Percentiles rank a stretch among this genome's conserved stretches.
phyloP scores from a whole-genome alignment of 495 filamentous ascomycete genomes.

The Talaromyces wortmannii region DNA sequence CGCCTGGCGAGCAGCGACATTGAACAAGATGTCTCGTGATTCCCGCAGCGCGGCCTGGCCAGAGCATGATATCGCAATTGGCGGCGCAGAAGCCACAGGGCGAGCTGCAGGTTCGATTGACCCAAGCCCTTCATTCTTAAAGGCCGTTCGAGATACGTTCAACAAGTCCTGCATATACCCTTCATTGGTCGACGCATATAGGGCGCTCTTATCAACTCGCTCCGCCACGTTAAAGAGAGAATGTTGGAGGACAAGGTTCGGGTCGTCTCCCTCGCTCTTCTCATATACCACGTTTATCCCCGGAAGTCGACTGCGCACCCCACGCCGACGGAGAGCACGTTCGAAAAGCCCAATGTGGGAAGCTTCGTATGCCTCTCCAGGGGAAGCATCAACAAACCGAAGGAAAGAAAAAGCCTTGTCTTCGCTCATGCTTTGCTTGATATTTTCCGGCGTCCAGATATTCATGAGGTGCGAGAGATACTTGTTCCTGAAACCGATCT shows the following conservation, averaged over 20 bases:
- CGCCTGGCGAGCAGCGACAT: slow-evolving; percentile 60
- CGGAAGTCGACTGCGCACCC: slow-evolving; percentile 38
- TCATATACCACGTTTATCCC: slow-evolving; percentile 56
- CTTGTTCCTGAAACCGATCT: slow-evolving; percentile 68
- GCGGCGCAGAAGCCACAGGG: slow-evolving; percentile 76
- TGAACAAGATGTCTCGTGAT: slow-evolving; percentile 73
- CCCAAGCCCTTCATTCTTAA: slow-evolving; percentile 60
- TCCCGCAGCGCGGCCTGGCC: slow-evolving; percentile 61
- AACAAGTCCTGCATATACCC: slow-evolving; percentile 69
- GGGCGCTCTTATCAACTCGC: slow-evolving; percentile 56
- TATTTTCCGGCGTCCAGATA: slow-evolving; percentile 78
- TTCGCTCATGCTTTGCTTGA: slow-evolving; percentile 49
- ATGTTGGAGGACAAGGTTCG: slow-evolving; percentile 55
- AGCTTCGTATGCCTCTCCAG: slow-evolving; percentile 58
- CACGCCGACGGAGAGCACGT: slow-evolving; percentile 53
- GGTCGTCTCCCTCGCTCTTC: slow-evolving; percentile 37
- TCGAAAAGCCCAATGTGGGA: slow-evolving; percentile 57
- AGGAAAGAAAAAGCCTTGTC: slow-evolving; percentile 80
- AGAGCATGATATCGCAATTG: slow-evolving; percentile 70
- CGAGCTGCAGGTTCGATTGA: slow-evolving; percentile 73
- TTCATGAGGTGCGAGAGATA: slow-evolving; percentile 76
- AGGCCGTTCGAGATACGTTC: slow-evolving; percentile 66
- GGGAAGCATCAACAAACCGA: slow-evolving; percentile 74
- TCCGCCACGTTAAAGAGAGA: slow-evolving; percentile 74
- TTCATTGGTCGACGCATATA: slow-evolving; percentile 64